Percentiles rank a stretch among this genome's conserved stretches.
phyloP scores from a whole-genome alignment of 2,329 filamentous ascomycete genomes.

The Stagonosporopsis vannaccii region DNA sequence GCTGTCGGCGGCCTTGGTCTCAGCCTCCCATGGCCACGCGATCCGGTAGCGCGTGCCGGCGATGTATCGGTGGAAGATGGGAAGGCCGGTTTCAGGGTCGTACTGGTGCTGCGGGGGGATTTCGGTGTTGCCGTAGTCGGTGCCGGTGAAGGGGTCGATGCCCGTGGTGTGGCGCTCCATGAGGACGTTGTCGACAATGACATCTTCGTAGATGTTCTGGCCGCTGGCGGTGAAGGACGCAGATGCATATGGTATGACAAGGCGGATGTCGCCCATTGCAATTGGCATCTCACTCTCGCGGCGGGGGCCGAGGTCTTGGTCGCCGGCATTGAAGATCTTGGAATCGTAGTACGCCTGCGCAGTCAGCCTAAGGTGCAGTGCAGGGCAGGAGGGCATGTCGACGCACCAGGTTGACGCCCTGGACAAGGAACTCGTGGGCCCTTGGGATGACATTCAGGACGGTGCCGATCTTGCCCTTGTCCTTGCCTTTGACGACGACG shows the following conservation, averaged over 20 bases:
- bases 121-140: constrained; percentile 33
- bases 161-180: constrained; percentile 44
- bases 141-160: constrained; percentile 41
- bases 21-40: constrained; percentile 43
- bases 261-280: constrained; percentile 75
- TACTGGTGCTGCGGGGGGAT: constrained; percentile 41
- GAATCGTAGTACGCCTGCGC: constrained; percentile 52
- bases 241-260: constrained; percentile 74
- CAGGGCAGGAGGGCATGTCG: background rate
- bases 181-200: constrained; percentile 43
- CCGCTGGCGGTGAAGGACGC: constrained; percentile 63
- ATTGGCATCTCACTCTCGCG: constrained; percentile 64
- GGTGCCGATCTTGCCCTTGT: constrained; percentile 84
- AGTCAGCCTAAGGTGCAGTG: constrained; percentile 1
- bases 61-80: constrained; percentile 47
- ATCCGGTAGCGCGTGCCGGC: constrained; percentile 43
- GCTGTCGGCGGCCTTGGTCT: constrained; percentile 17
- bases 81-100: constrained; percentile 38
- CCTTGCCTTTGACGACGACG: constrained; percentile 77
- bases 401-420: constrained; percentile 52
- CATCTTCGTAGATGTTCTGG: constrained; percentile 65
- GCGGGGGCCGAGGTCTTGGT: constrained; percentile 50
- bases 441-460: constrained; percentile 63
- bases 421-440: constrained; percentile 44
- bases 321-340: constrained; percentile 43